Evolutionary conservation across 2,329 filamentous ascomycete species (phyloP).

Genomic region (Aspergillus persii): DNA sequence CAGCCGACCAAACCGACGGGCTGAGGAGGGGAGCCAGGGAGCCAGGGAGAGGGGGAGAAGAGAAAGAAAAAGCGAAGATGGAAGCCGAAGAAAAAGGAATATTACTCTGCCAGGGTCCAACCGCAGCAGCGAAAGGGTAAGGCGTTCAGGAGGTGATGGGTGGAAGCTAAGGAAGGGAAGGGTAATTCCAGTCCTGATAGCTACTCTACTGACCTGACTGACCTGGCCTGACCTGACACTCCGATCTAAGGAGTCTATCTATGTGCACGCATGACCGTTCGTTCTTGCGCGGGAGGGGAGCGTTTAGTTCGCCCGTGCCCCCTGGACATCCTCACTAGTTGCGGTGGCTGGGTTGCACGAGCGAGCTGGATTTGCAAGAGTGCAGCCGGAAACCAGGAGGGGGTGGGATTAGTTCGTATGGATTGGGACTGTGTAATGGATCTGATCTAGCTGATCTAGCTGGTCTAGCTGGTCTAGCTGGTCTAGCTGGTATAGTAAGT

Average conservation of each 20-base stretch:
- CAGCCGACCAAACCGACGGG: not conserved
- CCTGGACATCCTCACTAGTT: not conserved
- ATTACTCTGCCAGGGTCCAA: not conserved
- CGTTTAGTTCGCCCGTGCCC: conserved; percentile 14
- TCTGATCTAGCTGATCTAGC: too few relatives aligned
- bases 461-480: too few relatives aligned
- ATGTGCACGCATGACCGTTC: conserved; percentile 34
- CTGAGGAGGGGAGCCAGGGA: conserved; percentile 2
- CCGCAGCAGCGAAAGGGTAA: conserved; percentile 9
- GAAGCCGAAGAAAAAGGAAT: conserved; percentile 3
- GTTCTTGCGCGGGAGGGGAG: conserved; percentile 24
- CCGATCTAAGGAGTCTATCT: conserved; percentile 13
- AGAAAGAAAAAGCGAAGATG: not conserved
- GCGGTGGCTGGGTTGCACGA: not conserved
- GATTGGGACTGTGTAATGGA: not conserved
- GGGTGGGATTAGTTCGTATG: too few relatives aligned
- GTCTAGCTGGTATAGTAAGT: too few relatives aligned
- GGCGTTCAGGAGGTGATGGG: conserved; percentile 1
- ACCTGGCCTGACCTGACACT: too few relatives aligned
- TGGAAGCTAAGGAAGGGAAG: not conserved
- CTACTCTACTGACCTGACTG: too few relatives aligned
- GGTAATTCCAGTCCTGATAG: conserved; percentile 13
- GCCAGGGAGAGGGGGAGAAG: conserved; percentile 1
- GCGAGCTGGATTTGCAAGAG: not conserved
- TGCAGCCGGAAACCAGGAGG: too few relatives aligned